These are phyloP conservation scores for Solanum chacoense DNA, from an alignment of 305 asterid species.

Conservation along the genomic window DNA sequence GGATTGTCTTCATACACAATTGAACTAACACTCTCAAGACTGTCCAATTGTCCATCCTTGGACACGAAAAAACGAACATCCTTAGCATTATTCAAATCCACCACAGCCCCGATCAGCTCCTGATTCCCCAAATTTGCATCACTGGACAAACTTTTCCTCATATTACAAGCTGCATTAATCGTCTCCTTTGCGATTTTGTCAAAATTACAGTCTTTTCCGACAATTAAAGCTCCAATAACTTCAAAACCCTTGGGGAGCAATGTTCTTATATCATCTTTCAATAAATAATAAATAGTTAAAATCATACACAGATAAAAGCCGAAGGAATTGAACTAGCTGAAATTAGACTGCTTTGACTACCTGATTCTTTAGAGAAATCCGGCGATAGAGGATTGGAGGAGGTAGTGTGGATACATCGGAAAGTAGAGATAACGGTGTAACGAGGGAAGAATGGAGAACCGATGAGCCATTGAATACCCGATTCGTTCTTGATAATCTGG, in stretches of 20 bases:
- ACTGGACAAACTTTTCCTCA: constrained; percentile 38
- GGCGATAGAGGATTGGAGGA: constrained; percentile 43
- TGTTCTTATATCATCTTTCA: constrained; percentile 59
- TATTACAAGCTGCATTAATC: constrained; percentile 30
- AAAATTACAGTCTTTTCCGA: constrained; percentile 20
- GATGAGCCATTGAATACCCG: constrained; percentile 70
- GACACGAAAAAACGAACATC: constrained; percentile 54
- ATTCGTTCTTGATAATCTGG: constrained; percentile 27
- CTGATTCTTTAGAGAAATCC: constrained; percentile 49
- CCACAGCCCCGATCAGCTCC: constrained; percentile 51
- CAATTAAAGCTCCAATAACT: constrained; percentile 65
- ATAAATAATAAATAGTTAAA: background rate
- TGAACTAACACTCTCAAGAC: constrained; percentile 30
- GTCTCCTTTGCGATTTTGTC: constrained; percentile 38
- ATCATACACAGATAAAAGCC: background rate
- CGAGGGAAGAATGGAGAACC: constrained; percentile 56
- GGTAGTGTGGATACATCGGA: constrained; percentile 58
- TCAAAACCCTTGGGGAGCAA: constrained; percentile 75
- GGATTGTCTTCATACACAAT: constrained; percentile 57
- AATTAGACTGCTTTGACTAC: constrained; percentile 14
- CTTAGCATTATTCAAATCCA: constrained; percentile 30
- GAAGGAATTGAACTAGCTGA: background rate
- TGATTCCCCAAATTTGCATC: constrained; percentile 11
- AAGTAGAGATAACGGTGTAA: constrained; percentile 48
- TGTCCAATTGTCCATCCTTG: constrained; percentile 18